Conservation (phyloP, 352 stramenopile species). For the Pythium scleroteichum region DNA sequence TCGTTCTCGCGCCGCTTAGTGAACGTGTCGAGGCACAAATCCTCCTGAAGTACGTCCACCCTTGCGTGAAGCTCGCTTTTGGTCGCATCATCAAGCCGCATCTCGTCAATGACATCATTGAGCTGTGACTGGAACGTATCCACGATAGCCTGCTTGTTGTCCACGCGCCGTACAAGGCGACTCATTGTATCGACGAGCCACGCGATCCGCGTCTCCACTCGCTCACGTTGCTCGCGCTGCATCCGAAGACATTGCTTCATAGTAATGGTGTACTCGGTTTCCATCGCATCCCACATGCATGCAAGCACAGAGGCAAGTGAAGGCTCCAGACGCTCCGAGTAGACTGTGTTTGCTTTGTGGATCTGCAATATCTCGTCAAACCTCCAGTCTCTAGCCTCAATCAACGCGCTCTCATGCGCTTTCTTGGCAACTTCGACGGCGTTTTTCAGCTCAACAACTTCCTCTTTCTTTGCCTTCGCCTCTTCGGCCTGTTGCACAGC, state of each 20-base stretch:
- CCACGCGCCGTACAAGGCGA: constrained; percentile 53
- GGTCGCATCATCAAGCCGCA: constrained; percentile 82
- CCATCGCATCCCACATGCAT: constrained; percentile 56
- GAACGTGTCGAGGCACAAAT: constrained; percentile 47
- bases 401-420: constrained; percentile 1
- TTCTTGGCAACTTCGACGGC: constrained; percentile 17
- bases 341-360: constrained; percentile 7
- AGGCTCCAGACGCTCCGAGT: constrained; percentile 28
- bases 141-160: constrained; percentile 68
- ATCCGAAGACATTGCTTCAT: constrained; percentile 50
- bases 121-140: constrained; percentile 71
- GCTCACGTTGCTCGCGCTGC: constrained; percentile 38
- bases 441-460: constrained; percentile 47
- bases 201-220: constrained; percentile 31
- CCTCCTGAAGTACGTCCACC: constrained; percentile 70
- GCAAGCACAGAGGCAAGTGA: constrained; percentile 34
- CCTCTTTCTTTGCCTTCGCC: constrained; percentile 79
- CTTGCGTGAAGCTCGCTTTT: constrained; percentile 81
- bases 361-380: constrained; percentile 17
- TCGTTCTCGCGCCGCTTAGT: constrained; percentile 42
- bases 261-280: constrained; percentile 47
- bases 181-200: constrained; percentile 50
- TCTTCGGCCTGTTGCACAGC: constrained; percentile 62
- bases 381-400: constrained; percentile 24
- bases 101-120: constrained; percentile 80